Conservation (phyloP, 202 grass and related monocot species). For the Brachypodium distachyon region DNA sequence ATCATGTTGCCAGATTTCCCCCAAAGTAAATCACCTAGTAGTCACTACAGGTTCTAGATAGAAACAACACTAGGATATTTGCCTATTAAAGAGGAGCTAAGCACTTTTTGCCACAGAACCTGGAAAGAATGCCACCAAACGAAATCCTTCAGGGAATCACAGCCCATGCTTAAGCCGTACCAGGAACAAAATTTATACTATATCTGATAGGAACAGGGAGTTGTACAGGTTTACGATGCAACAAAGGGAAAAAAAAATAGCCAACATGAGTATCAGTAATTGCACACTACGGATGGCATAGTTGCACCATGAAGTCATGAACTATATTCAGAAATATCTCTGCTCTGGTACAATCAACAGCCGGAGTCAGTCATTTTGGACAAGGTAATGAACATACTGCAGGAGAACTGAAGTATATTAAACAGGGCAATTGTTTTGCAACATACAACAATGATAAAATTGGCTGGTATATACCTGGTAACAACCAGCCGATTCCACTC, state of each 20-base stretch:
- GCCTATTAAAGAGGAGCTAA: neutral
- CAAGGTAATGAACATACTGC: neutral
- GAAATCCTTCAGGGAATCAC: neutral
- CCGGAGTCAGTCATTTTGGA: neutral
- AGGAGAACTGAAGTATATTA: constrained; percentile 18
- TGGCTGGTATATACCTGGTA: constrained; percentile 31
- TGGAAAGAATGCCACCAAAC: neutral
- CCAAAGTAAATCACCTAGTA: neutral
- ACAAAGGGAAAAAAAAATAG: neutral
- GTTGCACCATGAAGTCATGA: neutral
- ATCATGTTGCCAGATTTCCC: neutral
- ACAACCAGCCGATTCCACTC: constrained; percentile 13
- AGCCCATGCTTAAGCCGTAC: neutral
- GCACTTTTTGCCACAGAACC: neutral
- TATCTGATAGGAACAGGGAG: neutral
- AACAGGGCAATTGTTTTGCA: constrained; percentile 22
- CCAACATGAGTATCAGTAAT: neutral
- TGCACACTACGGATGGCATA: neutral
- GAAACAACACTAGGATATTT: neutral
- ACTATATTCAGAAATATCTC: neutral
- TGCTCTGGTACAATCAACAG: neutral
- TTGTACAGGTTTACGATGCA: neutral
- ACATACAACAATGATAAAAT: constrained; percentile 31
- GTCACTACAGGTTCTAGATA: neutral
- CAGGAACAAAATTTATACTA: neutral